phyloP scores from a whole-genome alignment of 768 basidiomycete species.

The Lanmaoa rubissima region DNA sequence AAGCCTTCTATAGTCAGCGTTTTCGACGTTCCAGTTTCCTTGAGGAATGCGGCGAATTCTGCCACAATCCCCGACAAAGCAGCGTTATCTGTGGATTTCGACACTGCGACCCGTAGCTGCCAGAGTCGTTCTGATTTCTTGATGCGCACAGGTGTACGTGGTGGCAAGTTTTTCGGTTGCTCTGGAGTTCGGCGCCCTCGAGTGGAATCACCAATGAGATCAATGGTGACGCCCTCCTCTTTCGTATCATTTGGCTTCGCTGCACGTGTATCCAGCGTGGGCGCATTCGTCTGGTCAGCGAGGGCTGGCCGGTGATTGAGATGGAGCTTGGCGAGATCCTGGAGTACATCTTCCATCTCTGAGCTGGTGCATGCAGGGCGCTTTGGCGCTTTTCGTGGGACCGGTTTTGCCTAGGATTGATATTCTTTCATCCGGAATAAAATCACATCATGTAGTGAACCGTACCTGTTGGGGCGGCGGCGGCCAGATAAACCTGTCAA shows the following conservation, averaged over 20 bases:
- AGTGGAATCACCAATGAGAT: conserved; percentile 40
- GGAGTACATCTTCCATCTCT: conserved; percentile 55
- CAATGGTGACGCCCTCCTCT: conserved; percentile 37
- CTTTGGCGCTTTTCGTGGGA: conserved; percentile 13
- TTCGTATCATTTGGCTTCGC: conserved; percentile 29
- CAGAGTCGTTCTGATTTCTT: conserved; percentile 49
- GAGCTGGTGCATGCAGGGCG: conserved; percentile 31
- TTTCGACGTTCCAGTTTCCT: conserved; percentile 60
- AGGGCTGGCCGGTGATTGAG: conserved; percentile 51
- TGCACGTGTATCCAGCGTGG: conserved; percentile 28
- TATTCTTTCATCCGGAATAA: conserved; percentile 1
- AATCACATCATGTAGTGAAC: neutral
- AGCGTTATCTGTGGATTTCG: conserved; percentile 51
- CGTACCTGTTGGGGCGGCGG: conserved; percentile 44
- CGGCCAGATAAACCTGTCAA: conserved; percentile 72
- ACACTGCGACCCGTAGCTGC: conserved; percentile 43
- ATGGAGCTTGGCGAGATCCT: conserved; percentile 57
- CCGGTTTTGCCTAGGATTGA: conserved; percentile 30
- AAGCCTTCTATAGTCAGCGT: conserved; percentile 71
- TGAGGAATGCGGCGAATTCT: conserved; percentile 61
- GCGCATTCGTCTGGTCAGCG: conserved; percentile 49
- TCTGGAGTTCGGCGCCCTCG: conserved; percentile 33
- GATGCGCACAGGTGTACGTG: conserved; percentile 33
- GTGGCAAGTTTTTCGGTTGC: conserved; percentile 19
- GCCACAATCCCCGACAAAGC: conserved; percentile 52